Percentiles rank a stretch among this genome's conserved stretches.
phyloP scores from a whole-genome alignment of 768 basidiomycete genomes.

The Antrodiella citrinella region DNA sequence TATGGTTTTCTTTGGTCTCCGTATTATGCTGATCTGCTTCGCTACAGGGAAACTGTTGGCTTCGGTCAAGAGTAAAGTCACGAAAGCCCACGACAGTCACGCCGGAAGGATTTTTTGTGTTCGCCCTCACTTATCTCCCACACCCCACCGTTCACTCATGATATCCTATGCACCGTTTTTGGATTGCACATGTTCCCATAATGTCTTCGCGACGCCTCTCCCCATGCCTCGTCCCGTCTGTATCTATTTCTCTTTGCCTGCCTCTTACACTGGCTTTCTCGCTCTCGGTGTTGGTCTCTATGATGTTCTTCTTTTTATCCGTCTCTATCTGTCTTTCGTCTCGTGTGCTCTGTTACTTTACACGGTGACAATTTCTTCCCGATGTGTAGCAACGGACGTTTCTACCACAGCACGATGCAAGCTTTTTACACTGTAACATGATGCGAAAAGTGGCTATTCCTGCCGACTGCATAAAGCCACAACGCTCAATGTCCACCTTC shows the following conservation, averaged over 20 bases:
- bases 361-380: no score
- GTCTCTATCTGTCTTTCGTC: neutral
- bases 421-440: neutral
- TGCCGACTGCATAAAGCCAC: neutral
- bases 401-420: neutral
- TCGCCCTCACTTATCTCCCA: neutral
- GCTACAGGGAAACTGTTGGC: constrained; percentile 77
- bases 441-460: neutral
- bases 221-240: neutral
- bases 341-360: no score
- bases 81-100: neutral
- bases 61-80: constrained; percentile 79
- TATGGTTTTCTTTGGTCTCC: constrained; percentile 18
- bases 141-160: neutral
- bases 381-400: neutral
- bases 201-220: neutral
- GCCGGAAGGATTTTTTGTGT: neutral
- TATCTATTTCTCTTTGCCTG: neutral
- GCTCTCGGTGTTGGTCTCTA: neutral
- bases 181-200: neutral
- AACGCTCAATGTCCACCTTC: neutral
- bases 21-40: neutral
- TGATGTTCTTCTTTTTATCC: no score
- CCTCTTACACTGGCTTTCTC: neutral
- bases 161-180: neutral